Base-by-base conservation (phyloP, 2,329 filamentous ascomycete genomes). In the Gyromitra esculenta region DNA sequence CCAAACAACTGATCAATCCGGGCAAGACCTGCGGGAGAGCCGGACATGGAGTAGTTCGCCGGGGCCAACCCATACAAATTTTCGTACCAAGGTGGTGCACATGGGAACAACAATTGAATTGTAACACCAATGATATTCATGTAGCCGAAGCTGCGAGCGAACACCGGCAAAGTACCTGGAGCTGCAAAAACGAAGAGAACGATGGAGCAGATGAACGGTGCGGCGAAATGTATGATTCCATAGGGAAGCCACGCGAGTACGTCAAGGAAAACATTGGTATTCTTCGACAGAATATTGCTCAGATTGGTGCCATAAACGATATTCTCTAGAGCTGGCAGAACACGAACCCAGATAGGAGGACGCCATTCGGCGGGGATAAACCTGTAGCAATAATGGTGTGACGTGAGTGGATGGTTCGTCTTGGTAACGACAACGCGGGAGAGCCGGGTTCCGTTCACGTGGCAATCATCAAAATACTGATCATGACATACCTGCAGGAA, bases 51-150 rank as follows among this genome's bases (percentile, higher is more conserved):
- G 85, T 97, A 97, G 81, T 96, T 93, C 63, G 95, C 95, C 1
- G 95, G 94, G 39, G 93, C 93, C 66, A 97, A 86, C 15, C 95
- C 95, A 83, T 97, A 93, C 81, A 92, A 87, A 84, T 96, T 96
- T 87, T 97, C 95, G 82, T 97, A 98, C 95, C 95, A 98, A 0
- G 95, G 95, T 35, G 95, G 93, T 31, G 94, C 96, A 86, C 95
- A 97, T 0, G 95, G 95, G 84, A 97, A 96, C 78, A 94, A 84
- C 69, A 97, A 87, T 85, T 97, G 94, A 79, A 97, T 94, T 41
- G 91, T 89, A 73, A 97, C 95, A 68, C 94, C 95, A 11, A 91
- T 86, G 79, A 97, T 89, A 85, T 94, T 96, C 89, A 97, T 91
- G 87, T 95, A 97, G 75, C 95, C 95, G 81, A 97, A 97, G 65